These are phyloP conservation scores for Colletotrichum costaricense DNA, from an alignment of 2,329 filamentous ascomycete genomes.

Conservation along the genomic window DNA sequence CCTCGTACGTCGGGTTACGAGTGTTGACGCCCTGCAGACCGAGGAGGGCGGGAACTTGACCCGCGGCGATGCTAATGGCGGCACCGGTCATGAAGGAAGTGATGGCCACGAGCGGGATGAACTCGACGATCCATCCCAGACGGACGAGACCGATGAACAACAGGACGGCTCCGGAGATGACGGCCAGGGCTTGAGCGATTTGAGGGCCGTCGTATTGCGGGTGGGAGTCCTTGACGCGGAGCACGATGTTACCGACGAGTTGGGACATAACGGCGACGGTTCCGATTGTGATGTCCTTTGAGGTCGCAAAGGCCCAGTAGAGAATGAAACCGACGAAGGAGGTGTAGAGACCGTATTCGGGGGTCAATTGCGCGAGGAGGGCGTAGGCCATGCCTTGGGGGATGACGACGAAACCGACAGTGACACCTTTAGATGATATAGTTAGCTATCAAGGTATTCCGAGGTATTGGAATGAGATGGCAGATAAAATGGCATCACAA, in stretches of 20 bases:
- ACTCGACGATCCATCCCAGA: constrained; percentile 63
- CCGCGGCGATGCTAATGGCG: constrained; percentile 61
- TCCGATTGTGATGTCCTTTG: constrained; percentile 87
- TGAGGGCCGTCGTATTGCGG: constrained; percentile 50
- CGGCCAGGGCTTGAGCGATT: constrained; percentile 56
- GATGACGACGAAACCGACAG: constrained; percentile 80
- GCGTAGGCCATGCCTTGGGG: constrained; percentile 87
- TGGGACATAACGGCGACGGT: constrained; percentile 59
- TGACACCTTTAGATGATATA: constrained; percentile 55
- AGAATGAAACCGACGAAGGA: constrained; percentile 84
- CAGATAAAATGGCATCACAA: neutral
- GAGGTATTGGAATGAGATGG: neutral
- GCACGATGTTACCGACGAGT: constrained; percentile 59
- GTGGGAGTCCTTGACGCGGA: constrained; percentile 48
- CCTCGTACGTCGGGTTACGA: constrained; percentile 55
- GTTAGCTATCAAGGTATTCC: constrained; percentile 27
- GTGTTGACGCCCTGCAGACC: constrained; percentile 58
- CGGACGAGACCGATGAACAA: constrained; percentile 58
- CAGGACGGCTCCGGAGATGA: constrained; percentile 57
- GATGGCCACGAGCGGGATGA: constrained; percentile 62
- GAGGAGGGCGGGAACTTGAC: constrained; percentile 57
- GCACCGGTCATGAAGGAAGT: constrained; percentile 63
- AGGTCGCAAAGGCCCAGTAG: constrained; percentile 88
- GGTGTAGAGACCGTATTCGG: constrained; percentile 82
- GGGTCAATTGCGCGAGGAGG: constrained; percentile 72